Base-by-base conservation (phyloP, 192 early-diverging fungal species). In the Backusella parvicylindrica region DNA sequence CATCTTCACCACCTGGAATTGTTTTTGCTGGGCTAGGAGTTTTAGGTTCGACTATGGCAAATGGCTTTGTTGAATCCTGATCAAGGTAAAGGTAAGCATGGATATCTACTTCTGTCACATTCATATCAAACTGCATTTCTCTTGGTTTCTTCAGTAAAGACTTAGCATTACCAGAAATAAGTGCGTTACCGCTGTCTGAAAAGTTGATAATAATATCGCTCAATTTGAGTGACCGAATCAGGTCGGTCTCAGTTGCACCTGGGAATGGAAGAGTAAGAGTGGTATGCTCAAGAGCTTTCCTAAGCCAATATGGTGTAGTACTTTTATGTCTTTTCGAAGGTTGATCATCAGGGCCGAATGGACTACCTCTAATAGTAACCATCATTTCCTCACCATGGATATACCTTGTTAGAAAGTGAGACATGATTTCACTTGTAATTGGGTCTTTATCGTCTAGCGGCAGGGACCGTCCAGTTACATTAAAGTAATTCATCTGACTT, bases 131-230 rank as follows among this genome's bases (percentile, higher is more conserved):
- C 6, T 71, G 74, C 81, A 83, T 83, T 40, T 77, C 78, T 11
- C 31, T 37, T 37, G 81, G 81, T 16, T 72, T 63, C 41, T 76
- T 56, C 16, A 83, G 43, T 6, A 79, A 7, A 23, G 78, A 74
- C 28, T 63, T 32, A n/a, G 77, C 81, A 32, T 75, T 65, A 23
- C 81, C 81, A 15, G 81, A 79, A 9, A 83, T 68, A 3, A 79
- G 65, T 5, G 75, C 70, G 9, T 41, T 71, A 1, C 66, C 74
- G 1, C 67, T 38, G 13, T 49, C 64, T 60, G 77, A 78, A 66
- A 83, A 79, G 49, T 79, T 78, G n/a, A 83, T 83, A 5, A 49
- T 60, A 33, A 83, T 64, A 32, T 83, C 35, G 2, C 47, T 28
- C 47, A 83, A 43, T 23, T 70, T 32, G 1, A 83, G 56, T 1